Conservation (phyloP, 805 yeast genomes). For the Myxozyma vanderwaltii region DNA sequence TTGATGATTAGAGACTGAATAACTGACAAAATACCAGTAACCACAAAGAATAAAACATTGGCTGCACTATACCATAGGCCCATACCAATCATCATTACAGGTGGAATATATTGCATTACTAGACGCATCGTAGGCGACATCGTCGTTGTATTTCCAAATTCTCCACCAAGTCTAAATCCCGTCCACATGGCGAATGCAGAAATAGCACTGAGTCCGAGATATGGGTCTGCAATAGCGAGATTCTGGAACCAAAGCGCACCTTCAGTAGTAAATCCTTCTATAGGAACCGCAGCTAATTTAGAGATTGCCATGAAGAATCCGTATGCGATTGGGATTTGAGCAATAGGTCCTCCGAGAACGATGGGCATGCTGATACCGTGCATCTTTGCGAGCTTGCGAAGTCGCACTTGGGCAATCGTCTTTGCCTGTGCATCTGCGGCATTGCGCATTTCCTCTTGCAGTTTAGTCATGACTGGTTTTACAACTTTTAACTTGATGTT, state of each 20-base stretch:
- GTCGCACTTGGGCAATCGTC: constrained; percentile 52
- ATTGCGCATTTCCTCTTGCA: constrained; percentile 39
- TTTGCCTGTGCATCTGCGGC: constrained; percentile 49
- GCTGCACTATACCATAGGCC: constrained; percentile 28
- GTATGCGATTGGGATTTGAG: constrained; percentile 78
- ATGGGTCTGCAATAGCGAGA: constrained; percentile 84
- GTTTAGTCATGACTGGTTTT: constrained; percentile 70
- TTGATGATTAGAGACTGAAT: constrained; percentile 18
- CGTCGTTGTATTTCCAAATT: constrained; percentile 69
- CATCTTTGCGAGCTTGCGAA: constrained; percentile 64
- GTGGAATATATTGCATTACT: constrained; percentile 47
- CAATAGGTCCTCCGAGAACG: constrained; percentile 68
- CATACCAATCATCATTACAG: constrained; percentile 25
- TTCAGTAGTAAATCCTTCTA: constrained; percentile 74
- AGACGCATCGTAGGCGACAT: constrained; percentile 69
- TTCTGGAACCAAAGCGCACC: constrained; percentile 86
- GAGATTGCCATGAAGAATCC: constrained; percentile 88
- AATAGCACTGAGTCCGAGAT: constrained; percentile 78
- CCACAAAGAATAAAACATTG: constrained; percentile 26
- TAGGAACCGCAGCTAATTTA: constrained; percentile 80
- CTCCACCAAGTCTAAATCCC: constrained; percentile 85
- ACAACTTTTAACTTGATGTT: constrained; percentile 74
- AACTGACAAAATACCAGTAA: constrained; percentile 25
- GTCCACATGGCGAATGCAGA: constrained; percentile 78
- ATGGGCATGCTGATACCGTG: constrained; percentile 74